phyloP scores from a whole-genome alignment of 2,329 filamentous ascomycete genomes.

The Botrytis tulipae region DNA sequence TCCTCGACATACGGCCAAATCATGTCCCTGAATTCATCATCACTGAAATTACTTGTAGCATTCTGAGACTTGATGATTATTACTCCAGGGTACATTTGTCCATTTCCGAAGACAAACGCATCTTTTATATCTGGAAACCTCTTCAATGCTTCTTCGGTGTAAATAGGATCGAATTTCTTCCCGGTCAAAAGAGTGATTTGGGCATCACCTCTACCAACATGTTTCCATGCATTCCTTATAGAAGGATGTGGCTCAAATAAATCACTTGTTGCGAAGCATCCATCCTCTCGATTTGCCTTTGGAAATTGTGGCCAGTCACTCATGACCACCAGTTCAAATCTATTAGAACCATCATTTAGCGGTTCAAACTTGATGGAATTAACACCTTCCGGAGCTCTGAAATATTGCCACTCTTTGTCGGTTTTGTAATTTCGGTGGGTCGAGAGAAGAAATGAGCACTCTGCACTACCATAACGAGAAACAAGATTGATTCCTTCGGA shows the following conservation, averaged over 20 bases:
- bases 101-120: conserved; percentile 61
- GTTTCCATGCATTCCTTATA: conserved; percentile 57
- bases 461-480: conserved; percentile 63
- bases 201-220: conserved; percentile 59
- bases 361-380: conserved; percentile 47
- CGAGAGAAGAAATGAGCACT: conserved; percentile 64
- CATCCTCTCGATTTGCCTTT: conserved; percentile 57
- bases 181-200: conserved; percentile 63
- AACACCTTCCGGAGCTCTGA: conserved; percentile 44
- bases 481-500: conserved; percentile 52
- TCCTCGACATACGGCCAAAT: conserved; percentile 9
- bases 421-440: conserved; percentile 55
- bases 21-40: conserved; percentile 1
- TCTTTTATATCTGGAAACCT: conserved; percentile 48
- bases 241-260: conserved; percentile 56
- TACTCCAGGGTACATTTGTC: conserved; percentile 53
- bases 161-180: conserved; percentile 46
- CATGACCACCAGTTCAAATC: conserved; percentile 54
- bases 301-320: conserved; percentile 58
- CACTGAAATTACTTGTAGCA: conserved; percentile 37
- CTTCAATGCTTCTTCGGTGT: conserved; percentile 55
- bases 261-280: conserved; percentile 59
- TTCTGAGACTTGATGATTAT: conserved; percentile 49
- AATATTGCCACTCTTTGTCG: conserved; percentile 56
- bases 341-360: conserved; percentile 41